A percentile compares a stretch with the other conserved stretches of the same genome.
phyloP scores from a whole-genome alignment of 805 yeast genomes.

The Candida berthetii region DNA sequence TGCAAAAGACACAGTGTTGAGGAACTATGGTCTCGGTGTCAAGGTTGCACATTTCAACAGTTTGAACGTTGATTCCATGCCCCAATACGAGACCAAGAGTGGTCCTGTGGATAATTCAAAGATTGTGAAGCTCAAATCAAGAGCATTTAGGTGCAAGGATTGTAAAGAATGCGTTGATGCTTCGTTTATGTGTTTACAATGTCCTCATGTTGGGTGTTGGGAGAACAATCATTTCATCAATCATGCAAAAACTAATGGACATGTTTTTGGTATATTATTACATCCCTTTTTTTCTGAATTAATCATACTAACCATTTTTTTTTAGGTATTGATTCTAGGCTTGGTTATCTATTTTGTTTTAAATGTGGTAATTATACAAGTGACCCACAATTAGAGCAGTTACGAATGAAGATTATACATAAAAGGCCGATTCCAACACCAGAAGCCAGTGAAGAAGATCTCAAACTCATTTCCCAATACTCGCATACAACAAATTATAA shows the following conservation, averaged over 20 bases:
- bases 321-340: conserved; percentile 48
- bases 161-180: conserved; percentile 33
- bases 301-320: neutral
- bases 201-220: conserved; percentile 73
- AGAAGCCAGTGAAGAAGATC: conserved; percentile 20
- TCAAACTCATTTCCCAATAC: conserved; percentile 21
- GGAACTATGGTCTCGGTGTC: conserved; percentile 19
- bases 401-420: conserved; percentile 25
- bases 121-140: conserved; percentile 34
- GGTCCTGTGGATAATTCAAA: conserved; percentile 25
- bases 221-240: conserved; percentile 36
- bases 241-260: conserved; percentile 44
- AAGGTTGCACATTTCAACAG: conserved; percentile 13
- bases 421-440: conserved; percentile 2
- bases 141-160: conserved; percentile 43
- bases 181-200: conserved; percentile 66
- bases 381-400: conserved; percentile 50
- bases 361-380: conserved; percentile 70
- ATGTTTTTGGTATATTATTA: conserved; percentile 40
- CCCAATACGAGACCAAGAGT: conserved; percentile 6
- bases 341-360: conserved; percentile 72
- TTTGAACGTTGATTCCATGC: conserved; percentile 2
- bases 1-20: conserved; percentile 19
- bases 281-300: neutral
- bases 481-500: conserved; percentile 31